Percentiles rank a stretch among this genome's conserved stretches.
These are phyloP conservation scores for Trichoderma atroviride DNA, from an alignment of 2,329 filamentous ascomycete genomes.

Conservation along the genomic window DNA sequence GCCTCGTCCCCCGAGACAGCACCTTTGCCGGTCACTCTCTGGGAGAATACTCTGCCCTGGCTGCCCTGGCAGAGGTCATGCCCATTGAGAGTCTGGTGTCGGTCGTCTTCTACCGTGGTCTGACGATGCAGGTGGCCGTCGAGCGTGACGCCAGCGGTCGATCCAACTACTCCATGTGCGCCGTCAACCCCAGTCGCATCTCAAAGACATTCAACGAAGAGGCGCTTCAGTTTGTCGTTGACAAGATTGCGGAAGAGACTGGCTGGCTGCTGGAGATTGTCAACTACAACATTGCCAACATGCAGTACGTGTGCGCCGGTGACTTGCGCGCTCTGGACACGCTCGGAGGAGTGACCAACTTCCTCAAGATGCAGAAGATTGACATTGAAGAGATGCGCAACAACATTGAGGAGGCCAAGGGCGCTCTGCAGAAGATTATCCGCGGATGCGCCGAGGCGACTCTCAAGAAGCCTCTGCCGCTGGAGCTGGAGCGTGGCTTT, in stretches of 20 bases:
- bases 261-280: slow-evolving; percentile 98
- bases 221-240: slow-evolving; percentile 93
- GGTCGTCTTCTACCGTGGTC: slow-evolving; percentile 97
- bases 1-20: slow-evolving; percentile 92
- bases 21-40: slow-evolving; percentile 97
- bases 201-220: slow-evolving; percentile 99
- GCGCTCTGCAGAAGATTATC: slow-evolving; percentile 88
- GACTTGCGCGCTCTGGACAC: slow-evolving; percentile 73
- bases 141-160: slow-evolving; percentile 91
- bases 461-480: slow-evolving; percentile 80
- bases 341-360: slow-evolving; percentile 83
- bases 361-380: slow-evolving; percentile 94
- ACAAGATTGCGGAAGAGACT: slow-evolving; percentile 91
- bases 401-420: slow-evolving; percentile 88
- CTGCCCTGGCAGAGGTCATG: slow-evolving; percentile 96
- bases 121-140: slow-evolving; percentile 99
- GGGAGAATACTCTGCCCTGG: slow-evolving; percentile 96
- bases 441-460: slow-evolving; percentile 84
- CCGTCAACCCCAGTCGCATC: slow-evolving; percentile 97
- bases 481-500: slow-evolving; percentile 91
- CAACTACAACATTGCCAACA: slow-evolving; percentile 85
- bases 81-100: slow-evolving; percentile 99
- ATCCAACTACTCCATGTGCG: slow-evolving; percentile 99
- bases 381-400: slow-evolving; percentile 93
- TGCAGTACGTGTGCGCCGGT: slow-evolving; percentile 74